Evolutionary conservation across 2,329 filamentous ascomycete genomes (phyloP).

Genomic region (Phaeosphaeria sp.): DNA sequence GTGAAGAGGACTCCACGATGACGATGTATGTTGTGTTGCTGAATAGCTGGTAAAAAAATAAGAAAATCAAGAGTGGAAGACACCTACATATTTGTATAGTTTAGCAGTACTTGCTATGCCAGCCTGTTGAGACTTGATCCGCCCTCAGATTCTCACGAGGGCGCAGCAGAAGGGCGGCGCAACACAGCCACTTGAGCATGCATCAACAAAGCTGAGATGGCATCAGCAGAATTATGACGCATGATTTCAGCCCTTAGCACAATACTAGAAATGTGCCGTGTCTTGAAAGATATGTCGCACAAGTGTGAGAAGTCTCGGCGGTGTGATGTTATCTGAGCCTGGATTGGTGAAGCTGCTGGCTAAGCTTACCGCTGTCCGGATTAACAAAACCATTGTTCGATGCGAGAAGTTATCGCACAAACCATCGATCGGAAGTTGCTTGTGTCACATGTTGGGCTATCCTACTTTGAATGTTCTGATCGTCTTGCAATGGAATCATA

Average conservation of each 20-base stretch:
- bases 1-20: neutral
- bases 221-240: neutral
- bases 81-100: neutral
- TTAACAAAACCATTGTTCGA: too few relatives aligned
- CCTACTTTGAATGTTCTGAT: too few relatives aligned
- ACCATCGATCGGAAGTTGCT: too few relatives aligned
- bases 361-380: too few relatives aligned
- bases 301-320: too few relatives aligned
- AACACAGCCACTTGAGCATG: neutral
- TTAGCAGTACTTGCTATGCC: neutral
- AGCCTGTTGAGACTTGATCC: neutral
- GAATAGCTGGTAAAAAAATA: neutral
- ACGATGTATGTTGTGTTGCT: neutral
- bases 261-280: too few relatives aligned
- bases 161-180: neutral
- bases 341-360: too few relatives aligned
- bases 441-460: too few relatives aligned
- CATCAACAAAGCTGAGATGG: neutral
- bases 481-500: neutral
- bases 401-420: too few relatives aligned
- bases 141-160: neutral
- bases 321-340: too few relatives aligned
- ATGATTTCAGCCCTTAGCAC: too few relatives aligned
- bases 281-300: too few relatives aligned
- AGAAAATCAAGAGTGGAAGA: neutral